Evolutionary conservation across 176 grass and related monocot genomes (phyloP).

Genomic region (Tillandsia fasciculata): DNA sequence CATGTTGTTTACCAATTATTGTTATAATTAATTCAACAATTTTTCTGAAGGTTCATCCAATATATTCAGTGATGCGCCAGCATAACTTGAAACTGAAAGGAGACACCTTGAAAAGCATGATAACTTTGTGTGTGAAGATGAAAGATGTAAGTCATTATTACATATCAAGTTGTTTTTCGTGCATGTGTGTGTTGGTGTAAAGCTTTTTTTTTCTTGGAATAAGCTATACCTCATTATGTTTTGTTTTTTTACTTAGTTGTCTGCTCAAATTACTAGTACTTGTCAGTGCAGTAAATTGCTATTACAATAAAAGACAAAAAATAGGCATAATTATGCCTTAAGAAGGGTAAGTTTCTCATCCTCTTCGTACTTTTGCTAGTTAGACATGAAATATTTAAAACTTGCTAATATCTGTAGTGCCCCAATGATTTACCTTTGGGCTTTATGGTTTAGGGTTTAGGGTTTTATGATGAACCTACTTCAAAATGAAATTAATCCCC

Average conservation of each 20-base stretch:
- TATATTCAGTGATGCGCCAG: constrained; percentile 56
- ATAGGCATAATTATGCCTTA: too few relatives aligned
- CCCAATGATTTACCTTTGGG: too few relatives aligned
- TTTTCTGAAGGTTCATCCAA: constrained; percentile 52
- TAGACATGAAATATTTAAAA: neutral
- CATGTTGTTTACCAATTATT: neutral
- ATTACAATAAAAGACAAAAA: too few relatives aligned
- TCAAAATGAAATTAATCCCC: too few relatives aligned
- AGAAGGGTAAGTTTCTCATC: too few relatives aligned
- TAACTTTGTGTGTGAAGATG: constrained; percentile 64
- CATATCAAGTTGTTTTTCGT: constrained; percentile 7
- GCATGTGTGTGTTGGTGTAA: neutral
- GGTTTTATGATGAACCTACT: too few relatives aligned
- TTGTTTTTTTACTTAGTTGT: too few relatives aligned
- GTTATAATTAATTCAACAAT: neutral
- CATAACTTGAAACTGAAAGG: constrained; percentile 59
- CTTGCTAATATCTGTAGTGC: neutral
- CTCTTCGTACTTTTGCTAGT: neutral
- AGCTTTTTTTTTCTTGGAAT: neutral
- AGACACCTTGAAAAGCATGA: constrained; percentile 69
- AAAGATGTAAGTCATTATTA: constrained; percentile 75
- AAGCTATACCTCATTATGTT: too few relatives aligned
- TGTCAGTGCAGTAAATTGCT: too few relatives aligned
- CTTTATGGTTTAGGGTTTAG: too few relatives aligned
- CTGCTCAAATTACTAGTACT: too few relatives aligned